Base-by-base conservation (phyloP, 306 rosid species). In the Prunus padus region DNA sequence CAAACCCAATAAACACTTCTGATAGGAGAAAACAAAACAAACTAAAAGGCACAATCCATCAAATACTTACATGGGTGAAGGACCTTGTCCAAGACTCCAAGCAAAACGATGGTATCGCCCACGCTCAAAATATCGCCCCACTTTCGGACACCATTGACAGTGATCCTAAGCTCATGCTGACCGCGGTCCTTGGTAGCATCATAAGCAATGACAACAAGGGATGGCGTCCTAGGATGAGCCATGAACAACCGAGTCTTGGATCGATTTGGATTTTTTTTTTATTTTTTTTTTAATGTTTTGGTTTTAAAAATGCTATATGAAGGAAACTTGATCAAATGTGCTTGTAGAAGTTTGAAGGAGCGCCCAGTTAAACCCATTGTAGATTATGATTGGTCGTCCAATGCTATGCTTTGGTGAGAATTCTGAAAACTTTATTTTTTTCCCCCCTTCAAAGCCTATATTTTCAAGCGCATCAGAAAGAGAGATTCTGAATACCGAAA, bases 171-270 rank as follows among this genome's bases (percentile, higher is more conserved):
- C 31, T 86, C 89, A 1, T 82, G 68, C 31, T 76, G 81, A 63
- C 52, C 76, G 19, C 65, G 82, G 37, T 88, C 84, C 57, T 80
- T 88, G 10, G 91, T 90, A 40, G 88, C 89, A 76, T 90, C 92
- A 57, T 80, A 86, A 22, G 91, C 89, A 47, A 88, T 79, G 40
- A 85, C 74, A 7, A 86, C 76, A 66, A 65, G 74, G 52, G 80
- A 72, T 1, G 82, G 81, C 15, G 78, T 22, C 25, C 14, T 20
- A 78, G 77, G 74, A 37, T n/a, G 68, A 26, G 60, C 86, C 90
- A 86, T 77, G 50, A 3, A 46, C 15, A 46, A 3, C 4, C 0
- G 14, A 18, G 28, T 40, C 77, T 30, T 2, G 19, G 4, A 49
- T 22, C 1, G 22, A 28, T 26, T 18, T 64, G 1, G 37, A 37